These are phyloP conservation scores for Coemansia sp. DNA, from an alignment of 192 early-diverging fungal genomes.

Conservation along the genomic window DNA sequence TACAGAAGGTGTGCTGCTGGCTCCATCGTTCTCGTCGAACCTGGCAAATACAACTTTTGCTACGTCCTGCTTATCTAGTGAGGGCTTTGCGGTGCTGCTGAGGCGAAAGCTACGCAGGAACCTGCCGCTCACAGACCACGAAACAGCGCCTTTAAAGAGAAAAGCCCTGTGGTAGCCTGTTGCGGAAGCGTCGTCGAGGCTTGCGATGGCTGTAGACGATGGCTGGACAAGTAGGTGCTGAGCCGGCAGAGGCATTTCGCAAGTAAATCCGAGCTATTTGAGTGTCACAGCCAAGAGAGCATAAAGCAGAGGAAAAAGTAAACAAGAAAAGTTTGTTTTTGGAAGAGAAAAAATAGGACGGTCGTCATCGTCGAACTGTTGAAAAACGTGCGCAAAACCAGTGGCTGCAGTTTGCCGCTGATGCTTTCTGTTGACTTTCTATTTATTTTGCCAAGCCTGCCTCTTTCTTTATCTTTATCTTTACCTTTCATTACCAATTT, in stretches of 20 bases:
- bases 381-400: too few relatives aligned
- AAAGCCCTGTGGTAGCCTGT: constrained; percentile 30
- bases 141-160: constrained; percentile 7
- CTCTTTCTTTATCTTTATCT: too few relatives aligned
- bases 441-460: too few relatives aligned
- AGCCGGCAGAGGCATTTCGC: not conserved
- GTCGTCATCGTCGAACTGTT: too few relatives aligned
- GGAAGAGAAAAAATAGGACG: too few relatives aligned
- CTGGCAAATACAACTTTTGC: constrained; percentile 37
- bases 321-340: too few relatives aligned
- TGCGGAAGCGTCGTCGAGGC: constrained; percentile 24
- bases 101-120: constrained; percentile 43
- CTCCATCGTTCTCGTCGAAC: constrained; percentile 15
- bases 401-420: too few relatives aligned
- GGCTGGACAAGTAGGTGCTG: not conserved
- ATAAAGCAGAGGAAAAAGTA: not conserved
- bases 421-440: too few relatives aligned
- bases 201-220: constrained; percentile 18
- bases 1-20: constrained; percentile 6
- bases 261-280: not conserved
- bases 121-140: constrained; percentile 30
- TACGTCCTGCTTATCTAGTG: not conserved
- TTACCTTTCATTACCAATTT: too few relatives aligned
- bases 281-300: not conserved
- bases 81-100: not conserved